Percentiles rank a stretch among this genome's conserved stretches.
Conservation (phyloP, 768 basidiomycete genomes). For the Jaapia argillacea region DNA sequence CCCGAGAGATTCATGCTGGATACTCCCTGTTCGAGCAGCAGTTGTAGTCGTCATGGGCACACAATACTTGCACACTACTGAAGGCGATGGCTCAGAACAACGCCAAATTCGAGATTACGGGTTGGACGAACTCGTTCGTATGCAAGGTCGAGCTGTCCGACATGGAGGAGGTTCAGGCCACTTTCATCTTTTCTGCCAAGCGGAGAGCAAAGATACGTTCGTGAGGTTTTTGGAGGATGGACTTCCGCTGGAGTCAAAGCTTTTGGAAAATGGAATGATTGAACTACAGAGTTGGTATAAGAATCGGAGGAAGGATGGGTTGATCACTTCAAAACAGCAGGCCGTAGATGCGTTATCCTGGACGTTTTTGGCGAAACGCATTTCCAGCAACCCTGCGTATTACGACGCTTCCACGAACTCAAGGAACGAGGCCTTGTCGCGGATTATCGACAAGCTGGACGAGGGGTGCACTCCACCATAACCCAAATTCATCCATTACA, state of each 20-base stretch:
- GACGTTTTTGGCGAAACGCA: conserved; percentile 67
- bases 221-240: conserved; percentile 82
- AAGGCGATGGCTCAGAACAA: conserved; percentile 35
- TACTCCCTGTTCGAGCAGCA: conserved; percentile 72
- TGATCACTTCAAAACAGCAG: conserved; percentile 47
- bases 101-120: conserved; percentile 74
- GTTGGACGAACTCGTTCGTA: conserved; percentile 73
- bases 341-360: conserved; percentile 70
- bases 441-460: conserved; percentile 52
- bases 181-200: conserved; percentile 85
- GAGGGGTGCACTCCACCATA: background rate
- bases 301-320: conserved; percentile 25
- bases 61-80: conserved; percentile 55
- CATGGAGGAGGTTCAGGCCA: conserved; percentile 37
- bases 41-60: conserved; percentile 89
- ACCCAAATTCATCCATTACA: background rate
- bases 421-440: conserved; percentile 51
- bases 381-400: conserved; percentile 75
- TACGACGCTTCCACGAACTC: conserved; percentile 49
- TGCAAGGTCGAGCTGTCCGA: conserved; percentile 83
- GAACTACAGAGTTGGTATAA: conserved; percentile 39
- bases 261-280: conserved; percentile 39
- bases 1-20: conserved; percentile 82
- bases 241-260: conserved; percentile 76
- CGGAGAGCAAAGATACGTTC: conserved; percentile 75